Conservation (phyloP, 805 yeast species). For the Metschnikowia similis region DNA sequence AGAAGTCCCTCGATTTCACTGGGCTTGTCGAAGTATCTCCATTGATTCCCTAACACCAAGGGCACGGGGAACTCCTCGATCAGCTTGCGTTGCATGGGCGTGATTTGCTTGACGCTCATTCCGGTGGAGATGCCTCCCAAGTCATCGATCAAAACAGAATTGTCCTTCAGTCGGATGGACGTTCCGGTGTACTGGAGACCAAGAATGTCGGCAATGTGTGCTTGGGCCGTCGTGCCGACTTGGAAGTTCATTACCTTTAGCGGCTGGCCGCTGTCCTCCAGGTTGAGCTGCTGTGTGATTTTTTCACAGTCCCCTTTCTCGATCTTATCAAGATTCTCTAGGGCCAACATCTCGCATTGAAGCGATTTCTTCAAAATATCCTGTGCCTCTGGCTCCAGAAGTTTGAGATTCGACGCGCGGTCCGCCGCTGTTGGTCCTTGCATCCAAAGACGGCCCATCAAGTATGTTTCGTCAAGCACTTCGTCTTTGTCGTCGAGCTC, state of each 20-base stretch:
- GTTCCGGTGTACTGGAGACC: conserved; percentile 9
- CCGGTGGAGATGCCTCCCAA: conserved; percentile 14
- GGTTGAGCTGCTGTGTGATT: conserved; percentile 1
- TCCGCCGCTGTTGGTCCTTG: conserved; percentile 76
- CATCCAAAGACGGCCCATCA: conserved; percentile 83
- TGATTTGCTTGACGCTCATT: conserved; percentile 17
- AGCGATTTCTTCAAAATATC: conserved; percentile 11
- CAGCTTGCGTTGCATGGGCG: conserved; percentile 52
- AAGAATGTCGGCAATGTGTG: not conserved
- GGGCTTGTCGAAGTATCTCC: conserved; percentile 68
- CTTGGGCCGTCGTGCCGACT: conserved; percentile 1
- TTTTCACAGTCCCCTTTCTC: conserved; percentile 18
- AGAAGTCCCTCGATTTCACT: conserved; percentile 54
- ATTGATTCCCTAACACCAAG: conserved; percentile 47
- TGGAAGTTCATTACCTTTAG: conserved; percentile 23
- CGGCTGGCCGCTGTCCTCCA: conserved; percentile 8
- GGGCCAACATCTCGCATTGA: not conserved
- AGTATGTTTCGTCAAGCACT: conserved; percentile 50
- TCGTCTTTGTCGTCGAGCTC: conserved; percentile 44
- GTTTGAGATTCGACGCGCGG: conserved; percentile 23
- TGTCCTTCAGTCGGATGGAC: conserved; percentile 13
- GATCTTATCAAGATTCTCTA: conserved; percentile 6
- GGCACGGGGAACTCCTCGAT: conserved; percentile 64
- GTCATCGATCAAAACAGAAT: conserved; percentile 8
- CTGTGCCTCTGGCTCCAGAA: conserved; percentile 6